Conservation (phyloP, 768 basidiomycete genomes). For the Porpolomopsis calyptriformis region DNA sequence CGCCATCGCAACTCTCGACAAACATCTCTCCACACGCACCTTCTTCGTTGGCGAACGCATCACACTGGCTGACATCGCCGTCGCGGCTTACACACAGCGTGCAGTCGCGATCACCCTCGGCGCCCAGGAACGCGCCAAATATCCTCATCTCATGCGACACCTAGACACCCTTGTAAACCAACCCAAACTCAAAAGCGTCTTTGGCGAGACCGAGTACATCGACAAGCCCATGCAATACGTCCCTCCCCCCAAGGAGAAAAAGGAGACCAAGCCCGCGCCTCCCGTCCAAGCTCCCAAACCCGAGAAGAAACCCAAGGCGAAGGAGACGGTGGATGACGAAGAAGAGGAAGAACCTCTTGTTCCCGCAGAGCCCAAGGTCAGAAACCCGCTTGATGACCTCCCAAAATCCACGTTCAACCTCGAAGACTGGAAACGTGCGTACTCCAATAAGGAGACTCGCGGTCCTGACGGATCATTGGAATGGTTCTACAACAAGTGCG, state of each 20-base stretch:
- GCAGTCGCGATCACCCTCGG: conserved; percentile 53
- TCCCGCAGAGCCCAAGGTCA: conserved; percentile 76
- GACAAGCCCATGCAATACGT: conserved; percentile 65
- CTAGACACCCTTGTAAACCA: conserved; percentile 84
- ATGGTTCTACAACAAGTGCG: conserved; percentile 95
- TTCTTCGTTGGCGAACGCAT: conserved; percentile 92
- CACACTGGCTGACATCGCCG: conserved; percentile 78
- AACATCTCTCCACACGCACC: conserved; percentile 65
- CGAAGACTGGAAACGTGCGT: conserved; percentile 95
- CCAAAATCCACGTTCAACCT: conserved; percentile 84
- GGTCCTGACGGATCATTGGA: conserved; percentile 73
- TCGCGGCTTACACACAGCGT: conserved; percentile 50
- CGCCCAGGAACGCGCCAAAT: conserved; percentile 48
- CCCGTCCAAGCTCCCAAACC: conserved; percentile 49
- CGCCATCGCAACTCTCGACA: conserved; percentile 58
- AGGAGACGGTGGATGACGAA: conserved; percentile 44
- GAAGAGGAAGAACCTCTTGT: conserved; percentile 71
- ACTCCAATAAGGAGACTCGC: conserved; percentile 97
- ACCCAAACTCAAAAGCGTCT: conserved; percentile 59
- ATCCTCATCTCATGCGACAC: conserved; percentile 74
- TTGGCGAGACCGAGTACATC: conserved; percentile 44
- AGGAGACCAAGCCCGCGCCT: conserved; percentile 45
- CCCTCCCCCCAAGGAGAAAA: conserved; percentile 73
- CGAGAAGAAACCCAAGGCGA: conserved; percentile 53
- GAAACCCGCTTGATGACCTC: conserved; percentile 90